These are phyloP conservation scores for Lactifluus hygrophoroides DNA, from an alignment of 768 basidiomycete species.

Conservation along the genomic window DNA sequence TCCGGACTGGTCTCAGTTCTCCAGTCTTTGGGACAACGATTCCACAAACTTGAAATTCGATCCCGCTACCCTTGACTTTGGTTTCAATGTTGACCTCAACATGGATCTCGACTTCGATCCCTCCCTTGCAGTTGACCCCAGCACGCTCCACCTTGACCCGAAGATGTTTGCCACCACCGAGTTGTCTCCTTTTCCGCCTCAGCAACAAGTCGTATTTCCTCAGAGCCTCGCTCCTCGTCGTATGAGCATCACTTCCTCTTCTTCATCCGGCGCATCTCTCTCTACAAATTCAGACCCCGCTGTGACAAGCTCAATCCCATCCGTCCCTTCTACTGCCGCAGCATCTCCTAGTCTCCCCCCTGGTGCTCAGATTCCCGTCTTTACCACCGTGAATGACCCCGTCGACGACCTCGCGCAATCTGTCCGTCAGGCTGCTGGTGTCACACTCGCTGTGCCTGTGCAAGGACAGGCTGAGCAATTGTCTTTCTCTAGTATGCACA, in stretches of 20 bases:
- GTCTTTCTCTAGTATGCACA: slow-evolving; percentile 20
- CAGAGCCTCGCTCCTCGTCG: slow-evolving; percentile 28
- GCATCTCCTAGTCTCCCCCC: slow-evolving; percentile 30
- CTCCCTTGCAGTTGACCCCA: slow-evolving; percentile 56
- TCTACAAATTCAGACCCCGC: slow-evolving; percentile 41
- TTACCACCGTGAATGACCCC: slow-evolving; percentile 23
- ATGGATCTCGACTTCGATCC: slow-evolving; percentile 60
- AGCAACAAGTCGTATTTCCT: slow-evolving; percentile 16
- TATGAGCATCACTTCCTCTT: slow-evolving; percentile 47
- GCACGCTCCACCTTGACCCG: slow-evolving; percentile 44
- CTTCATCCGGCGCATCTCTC: slow-evolving; percentile 46
- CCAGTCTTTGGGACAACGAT: slow-evolving; percentile 15
- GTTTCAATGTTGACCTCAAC: slow-evolving; percentile 32
- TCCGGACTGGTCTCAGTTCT: slow-evolving; percentile 21
- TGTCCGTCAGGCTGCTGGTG: slow-evolving; percentile 31
- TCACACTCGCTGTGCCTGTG: slow-evolving; percentile 32
- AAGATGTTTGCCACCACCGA: slow-evolving; percentile 25
- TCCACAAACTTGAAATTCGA: slow-evolving; percentile 11
- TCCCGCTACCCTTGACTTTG: slow-evolving; percentile 31
- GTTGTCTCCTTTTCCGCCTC: slow-evolving; percentile 3
- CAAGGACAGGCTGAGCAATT: slow-evolving; percentile 29
- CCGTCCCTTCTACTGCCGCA: slow-evolving; percentile 1
- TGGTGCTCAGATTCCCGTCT: slow-evolving; percentile 27
- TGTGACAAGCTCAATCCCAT: slow-evolving; percentile 23
- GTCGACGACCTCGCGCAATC: slow-evolving; percentile 31